phyloP scores from a whole-genome alignment of 2,329 filamentous ascomycete genomes.

The Stachybotrys chlorohalonatus region DNA sequence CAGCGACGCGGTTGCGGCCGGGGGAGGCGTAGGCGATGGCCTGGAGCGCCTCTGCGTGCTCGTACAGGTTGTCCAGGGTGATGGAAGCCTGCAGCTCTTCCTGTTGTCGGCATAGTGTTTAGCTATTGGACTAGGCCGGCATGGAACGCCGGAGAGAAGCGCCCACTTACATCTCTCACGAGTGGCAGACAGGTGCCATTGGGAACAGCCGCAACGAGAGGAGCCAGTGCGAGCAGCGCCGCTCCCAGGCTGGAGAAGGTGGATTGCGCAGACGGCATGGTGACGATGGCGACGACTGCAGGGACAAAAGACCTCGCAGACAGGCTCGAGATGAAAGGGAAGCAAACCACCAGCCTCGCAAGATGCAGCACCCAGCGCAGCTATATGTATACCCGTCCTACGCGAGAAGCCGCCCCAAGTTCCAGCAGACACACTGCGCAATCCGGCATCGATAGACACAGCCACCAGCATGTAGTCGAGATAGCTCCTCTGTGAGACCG shows the following conservation, averaged over 20 bases:
- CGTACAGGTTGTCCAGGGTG: constrained; percentile 13
- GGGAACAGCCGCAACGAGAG: not conserved
- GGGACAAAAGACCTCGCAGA: not conserved
- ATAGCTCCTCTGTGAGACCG: not conserved
- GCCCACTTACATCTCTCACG: not conserved
- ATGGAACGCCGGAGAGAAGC: too few species aligned
- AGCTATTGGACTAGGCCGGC: too few species aligned
- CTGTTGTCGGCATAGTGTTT: constrained; percentile 3
- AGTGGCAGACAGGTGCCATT: not conserved
- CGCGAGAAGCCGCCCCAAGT: not conserved
- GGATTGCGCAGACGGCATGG: not conserved
- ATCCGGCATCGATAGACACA: too few species aligned
- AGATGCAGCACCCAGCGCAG: not conserved
- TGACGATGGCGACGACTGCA: not conserved
- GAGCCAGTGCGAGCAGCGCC: not conserved
- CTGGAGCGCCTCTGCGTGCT: constrained; percentile 18
- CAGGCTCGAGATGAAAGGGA: not conserved
- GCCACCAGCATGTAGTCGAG: not conserved
- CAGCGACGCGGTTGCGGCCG: constrained; percentile 20
- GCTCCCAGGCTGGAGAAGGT: not conserved
- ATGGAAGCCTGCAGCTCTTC: constrained; percentile 14
- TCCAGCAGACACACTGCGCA: too few species aligned
- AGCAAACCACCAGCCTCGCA: not conserved
- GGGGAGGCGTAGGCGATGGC: constrained; percentile 19
- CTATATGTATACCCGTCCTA: not conserved